Conservation (phyloP, 345 rosid species). For the Aethionema arabicum region DNA sequence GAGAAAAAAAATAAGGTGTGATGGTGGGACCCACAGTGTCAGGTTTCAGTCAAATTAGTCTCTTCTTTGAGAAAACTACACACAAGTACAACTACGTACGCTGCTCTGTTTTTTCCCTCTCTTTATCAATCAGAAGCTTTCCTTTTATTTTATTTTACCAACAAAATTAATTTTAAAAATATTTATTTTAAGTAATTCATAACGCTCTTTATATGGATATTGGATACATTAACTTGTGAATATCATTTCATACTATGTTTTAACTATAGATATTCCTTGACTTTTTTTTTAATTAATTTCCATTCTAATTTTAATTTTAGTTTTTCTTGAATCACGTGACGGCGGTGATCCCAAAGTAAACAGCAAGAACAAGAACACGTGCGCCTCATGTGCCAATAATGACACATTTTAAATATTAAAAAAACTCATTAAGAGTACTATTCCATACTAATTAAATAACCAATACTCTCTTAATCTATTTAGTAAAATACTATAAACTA, state of each 20-base stretch:
- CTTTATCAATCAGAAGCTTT: slow-evolving; percentile 20
- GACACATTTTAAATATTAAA: slow-evolving; percentile 21
- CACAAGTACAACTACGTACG: slow-evolving; percentile 32
- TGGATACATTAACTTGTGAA: too few species aligned
- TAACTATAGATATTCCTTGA: slow-evolving; percentile 7
- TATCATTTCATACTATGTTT: too few species aligned
- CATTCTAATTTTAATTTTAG: neutral
- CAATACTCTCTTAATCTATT: slow-evolving; percentile 21
- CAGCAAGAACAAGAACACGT: slow-evolving; percentile 18
- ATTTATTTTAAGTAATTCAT: too few species aligned
- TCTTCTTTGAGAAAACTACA: slow-evolving; percentile 2
- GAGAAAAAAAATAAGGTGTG: slow-evolving; percentile 29
- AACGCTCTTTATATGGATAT: too few species aligned
- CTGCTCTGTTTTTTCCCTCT: slow-evolving; percentile 22
- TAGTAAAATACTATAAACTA: slow-evolving; percentile 3
- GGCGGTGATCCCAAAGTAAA: slow-evolving; percentile 40
- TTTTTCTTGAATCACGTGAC: slow-evolving; percentile 40
- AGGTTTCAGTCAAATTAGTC: slow-evolving; percentile 26
- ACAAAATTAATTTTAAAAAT: too few species aligned
- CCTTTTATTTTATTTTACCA: slow-evolving; percentile 5
- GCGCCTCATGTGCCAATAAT: slow-evolving; percentile 41
- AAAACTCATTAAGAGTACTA: slow-evolving; percentile 8
- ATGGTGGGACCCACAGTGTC: slow-evolving; percentile 26
- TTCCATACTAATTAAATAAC: slow-evolving; percentile 14
- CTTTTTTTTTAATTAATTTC: neutral